Percentiles rank a stretch among this genome's conserved stretches.
phyloP scores from a whole-genome alignment of 179 eudicot genomes.

The Carnegiea gigantea region DNA sequence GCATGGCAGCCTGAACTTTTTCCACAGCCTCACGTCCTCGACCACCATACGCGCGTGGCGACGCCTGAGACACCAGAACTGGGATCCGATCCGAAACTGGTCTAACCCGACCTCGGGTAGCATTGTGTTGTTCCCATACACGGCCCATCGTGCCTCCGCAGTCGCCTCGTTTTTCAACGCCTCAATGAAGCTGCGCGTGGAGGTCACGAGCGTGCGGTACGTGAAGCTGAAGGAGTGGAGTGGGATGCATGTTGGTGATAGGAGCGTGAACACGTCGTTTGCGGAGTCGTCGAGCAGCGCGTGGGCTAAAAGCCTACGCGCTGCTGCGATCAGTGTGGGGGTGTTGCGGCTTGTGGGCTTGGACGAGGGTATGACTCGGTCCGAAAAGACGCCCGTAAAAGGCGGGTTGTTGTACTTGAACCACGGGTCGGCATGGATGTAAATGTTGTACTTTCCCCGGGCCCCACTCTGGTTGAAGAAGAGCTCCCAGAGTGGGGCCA shows the following conservation, averaged over 20 bases:
- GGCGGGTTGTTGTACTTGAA: slow-evolving; percentile 23
- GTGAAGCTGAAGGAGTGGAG: slow-evolving; percentile 67
- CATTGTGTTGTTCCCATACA: slow-evolving; percentile 66
- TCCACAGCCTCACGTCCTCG: slow-evolving; percentile 50
- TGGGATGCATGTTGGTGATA: slow-evolving; percentile 70
- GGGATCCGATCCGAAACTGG: slow-evolving; percentile 71
- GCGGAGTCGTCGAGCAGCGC: slow-evolving; percentile 64
- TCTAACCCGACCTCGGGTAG: slow-evolving; percentile 50
- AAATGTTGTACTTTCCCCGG: slow-evolving; percentile 50
- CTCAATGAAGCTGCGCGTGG: slow-evolving; percentile 64
- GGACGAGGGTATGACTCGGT: slow-evolving; percentile 57
- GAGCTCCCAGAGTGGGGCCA: slow-evolving; percentile 73
- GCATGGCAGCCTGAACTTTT: slow-evolving; percentile 64
- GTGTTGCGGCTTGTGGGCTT: slow-evolving; percentile 66
- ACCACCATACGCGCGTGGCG: slow-evolving; percentile 59
- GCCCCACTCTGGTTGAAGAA: slow-evolving; percentile 45
- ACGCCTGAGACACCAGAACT: slow-evolving; percentile 72
- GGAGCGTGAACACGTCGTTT: slow-evolving; percentile 64
- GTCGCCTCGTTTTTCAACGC: slow-evolving; percentile 48
- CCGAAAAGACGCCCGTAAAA: slow-evolving; percentile 54
- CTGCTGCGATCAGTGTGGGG: slow-evolving; percentile 62
- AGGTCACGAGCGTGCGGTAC: slow-evolving; percentile 28
- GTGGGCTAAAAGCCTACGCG: slow-evolving; percentile 66
- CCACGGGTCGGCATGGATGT: slow-evolving; percentile 71
- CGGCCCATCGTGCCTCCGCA: slow-evolving; percentile 50